Evolutionary conservation across 179 eudicot species (phyloP).

Genomic region (Spergularia azorica): DNA sequence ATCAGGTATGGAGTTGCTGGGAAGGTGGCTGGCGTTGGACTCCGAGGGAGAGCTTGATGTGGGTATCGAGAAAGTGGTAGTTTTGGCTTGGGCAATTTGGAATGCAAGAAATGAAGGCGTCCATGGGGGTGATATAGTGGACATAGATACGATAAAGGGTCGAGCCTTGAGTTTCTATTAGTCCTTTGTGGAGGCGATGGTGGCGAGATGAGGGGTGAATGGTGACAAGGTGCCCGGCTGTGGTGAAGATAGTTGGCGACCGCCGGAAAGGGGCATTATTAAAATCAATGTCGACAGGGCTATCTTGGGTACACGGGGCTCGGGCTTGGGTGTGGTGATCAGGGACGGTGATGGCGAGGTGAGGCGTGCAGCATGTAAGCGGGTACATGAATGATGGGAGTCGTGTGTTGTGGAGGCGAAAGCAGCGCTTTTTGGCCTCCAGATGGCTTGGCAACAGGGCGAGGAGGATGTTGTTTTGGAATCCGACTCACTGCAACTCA

Average conservation of each 20-base stretch:
- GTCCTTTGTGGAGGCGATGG: no score
- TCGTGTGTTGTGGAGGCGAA: neutral
- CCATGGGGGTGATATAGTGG: no score
- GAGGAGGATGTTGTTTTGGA: no score
- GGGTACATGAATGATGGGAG: neutral
- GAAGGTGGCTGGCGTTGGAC: neutral
- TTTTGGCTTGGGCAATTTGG: neutral
- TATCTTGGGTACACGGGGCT: neutral
- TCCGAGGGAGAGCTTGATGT: neutral
- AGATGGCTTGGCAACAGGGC: neutral
- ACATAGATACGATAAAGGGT: no score
- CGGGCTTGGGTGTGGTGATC: neutral
- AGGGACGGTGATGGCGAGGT: neutral
- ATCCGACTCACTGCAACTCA: no score
- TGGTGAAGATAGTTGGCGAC: neutral
- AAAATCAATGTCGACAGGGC: neutral
- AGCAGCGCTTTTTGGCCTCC: neutral
- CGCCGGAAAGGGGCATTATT: neutral
- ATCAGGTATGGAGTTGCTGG: neutral
- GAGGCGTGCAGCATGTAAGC: neutral
- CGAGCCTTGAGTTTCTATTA: no score
- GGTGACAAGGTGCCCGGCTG: no score
- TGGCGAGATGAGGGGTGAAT: no score
- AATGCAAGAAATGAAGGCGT: neutral
- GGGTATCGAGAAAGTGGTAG: no score